Conservation (phyloP, 176 grass and related monocot genomes). For the Phoenix roebelenii region DNA sequence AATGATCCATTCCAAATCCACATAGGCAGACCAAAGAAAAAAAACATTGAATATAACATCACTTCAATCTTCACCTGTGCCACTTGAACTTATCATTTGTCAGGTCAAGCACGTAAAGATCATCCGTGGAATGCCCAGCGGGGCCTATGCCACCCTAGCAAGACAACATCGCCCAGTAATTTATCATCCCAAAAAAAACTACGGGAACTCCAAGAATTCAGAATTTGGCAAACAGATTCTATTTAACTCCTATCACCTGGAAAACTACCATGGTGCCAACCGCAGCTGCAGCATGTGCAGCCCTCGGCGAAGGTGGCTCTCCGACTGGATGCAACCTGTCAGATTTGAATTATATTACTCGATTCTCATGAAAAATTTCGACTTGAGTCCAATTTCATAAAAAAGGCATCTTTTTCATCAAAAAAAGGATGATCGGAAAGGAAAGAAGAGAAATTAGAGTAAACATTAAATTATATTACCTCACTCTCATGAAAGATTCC, state of each 20-base stretch:
- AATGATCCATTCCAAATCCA: constrained; percentile 10
- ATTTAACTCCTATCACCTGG: constrained; percentile 44
- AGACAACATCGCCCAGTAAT: constrained; percentile 11
- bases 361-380: too few species aligned
- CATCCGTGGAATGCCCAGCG: constrained; percentile 91
- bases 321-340: constrained; percentile 60
- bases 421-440: too few species aligned
- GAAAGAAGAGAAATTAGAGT: too few species aligned
- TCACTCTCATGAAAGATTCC: too few species aligned
- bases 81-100: constrained; percentile 99
- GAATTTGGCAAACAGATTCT: neutral
- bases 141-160: constrained; percentile 87
- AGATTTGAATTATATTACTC: constrained; percentile 3
- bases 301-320: constrained; percentile 77
- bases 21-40: neutral
- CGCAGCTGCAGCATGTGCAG: constrained; percentile 69
- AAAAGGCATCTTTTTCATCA: neutral
- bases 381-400: too few species aligned
- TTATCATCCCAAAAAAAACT: constrained; percentile 6
- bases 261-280: constrained; percentile 98
- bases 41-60: neutral
- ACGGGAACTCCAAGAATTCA: neutral
- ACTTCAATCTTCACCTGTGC: constrained; percentile 53
- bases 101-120: constrained; percentile 94
- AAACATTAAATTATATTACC: too few species aligned